phyloP scores from a whole-genome alignment of 768 basidiomycete species.

The Boletus reticuloceps region DNA sequence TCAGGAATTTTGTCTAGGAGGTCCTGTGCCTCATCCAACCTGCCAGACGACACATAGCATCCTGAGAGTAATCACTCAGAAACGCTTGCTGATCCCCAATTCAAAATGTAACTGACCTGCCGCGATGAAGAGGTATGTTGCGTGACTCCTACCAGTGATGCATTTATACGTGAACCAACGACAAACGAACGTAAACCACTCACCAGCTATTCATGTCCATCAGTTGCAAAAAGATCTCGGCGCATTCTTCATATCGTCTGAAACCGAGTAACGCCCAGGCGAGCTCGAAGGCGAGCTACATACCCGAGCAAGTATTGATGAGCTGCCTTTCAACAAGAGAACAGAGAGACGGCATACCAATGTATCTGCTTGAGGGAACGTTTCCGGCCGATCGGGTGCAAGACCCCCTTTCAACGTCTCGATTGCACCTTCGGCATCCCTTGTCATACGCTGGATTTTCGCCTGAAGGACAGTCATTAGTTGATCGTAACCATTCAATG shows the following conservation, averaged over 20 bases:
- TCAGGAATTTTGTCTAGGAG: constrained; percentile 62
- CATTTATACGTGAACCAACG: not conserved
- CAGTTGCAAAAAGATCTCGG: constrained; percentile 61
- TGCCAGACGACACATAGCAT: constrained; percentile 58
- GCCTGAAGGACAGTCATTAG: constrained; percentile 41
- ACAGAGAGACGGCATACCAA: constrained; percentile 40
- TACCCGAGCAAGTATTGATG: not conserved
- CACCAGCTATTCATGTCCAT: constrained; percentile 71
- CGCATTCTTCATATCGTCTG: constrained; percentile 63
- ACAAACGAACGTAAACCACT: constrained; percentile 13
- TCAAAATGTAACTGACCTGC: constrained; percentile 45
- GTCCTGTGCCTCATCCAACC: constrained; percentile 56
- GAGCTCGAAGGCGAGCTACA: constrained; percentile 72
- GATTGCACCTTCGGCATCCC: constrained; percentile 65
- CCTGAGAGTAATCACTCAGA: constrained; percentile 39
- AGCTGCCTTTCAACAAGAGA: not conserved
- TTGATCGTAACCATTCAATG: not conserved
- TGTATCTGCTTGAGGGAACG: constrained; percentile 71
- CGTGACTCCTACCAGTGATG: constrained; percentile 56
- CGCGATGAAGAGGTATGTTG: constrained; percentile 74
- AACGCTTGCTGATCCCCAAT: not conserved
- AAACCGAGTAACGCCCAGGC: constrained; percentile 73
- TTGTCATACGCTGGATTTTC: constrained; percentile 72
- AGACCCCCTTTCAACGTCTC: constrained; percentile 57
- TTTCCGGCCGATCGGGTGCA: constrained; percentile 44